Conservation (phyloP, 208 protist genomes). For the Acanthamoeba healyi region DNA sequence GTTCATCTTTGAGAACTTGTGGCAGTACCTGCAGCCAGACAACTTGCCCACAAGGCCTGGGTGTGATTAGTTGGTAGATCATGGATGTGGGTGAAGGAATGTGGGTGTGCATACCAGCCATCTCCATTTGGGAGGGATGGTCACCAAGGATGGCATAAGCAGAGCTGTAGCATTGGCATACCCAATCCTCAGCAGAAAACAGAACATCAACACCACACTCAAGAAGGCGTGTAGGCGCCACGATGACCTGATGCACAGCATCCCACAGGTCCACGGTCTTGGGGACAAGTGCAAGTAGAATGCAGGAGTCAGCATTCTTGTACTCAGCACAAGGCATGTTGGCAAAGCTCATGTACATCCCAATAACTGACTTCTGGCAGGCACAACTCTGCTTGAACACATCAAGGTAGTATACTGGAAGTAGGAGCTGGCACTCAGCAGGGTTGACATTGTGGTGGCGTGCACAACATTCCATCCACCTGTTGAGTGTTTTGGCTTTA, state of each 20-base stretch:
- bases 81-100: too few relatives aligned
- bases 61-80: too few relatives aligned
- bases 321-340: not conserved
- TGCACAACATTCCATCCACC: not conserved
- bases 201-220: not conserved
- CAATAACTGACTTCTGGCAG: not conserved
- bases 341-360: not conserved
- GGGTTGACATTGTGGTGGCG: not conserved
- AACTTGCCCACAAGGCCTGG: too few relatives aligned
- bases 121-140: not conserved
- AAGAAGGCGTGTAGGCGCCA: not conserved
- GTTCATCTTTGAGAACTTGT: not conserved
- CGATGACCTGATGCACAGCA: not conserved
- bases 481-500: too few relatives aligned
- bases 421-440: not conserved
- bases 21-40: not conserved
- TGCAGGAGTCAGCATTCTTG: not conserved
- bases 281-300: not conserved
- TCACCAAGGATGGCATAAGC: not conserved
- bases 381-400: not conserved
- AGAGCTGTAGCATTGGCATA: not conserved
- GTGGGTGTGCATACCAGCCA: not conserved
- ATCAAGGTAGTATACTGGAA: not conserved
- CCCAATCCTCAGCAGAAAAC: not conserved
- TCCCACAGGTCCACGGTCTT: not conserved